Conservation (phyloP, 2,329 filamentous ascomycete species). For the Penicillium verrucosum region DNA sequence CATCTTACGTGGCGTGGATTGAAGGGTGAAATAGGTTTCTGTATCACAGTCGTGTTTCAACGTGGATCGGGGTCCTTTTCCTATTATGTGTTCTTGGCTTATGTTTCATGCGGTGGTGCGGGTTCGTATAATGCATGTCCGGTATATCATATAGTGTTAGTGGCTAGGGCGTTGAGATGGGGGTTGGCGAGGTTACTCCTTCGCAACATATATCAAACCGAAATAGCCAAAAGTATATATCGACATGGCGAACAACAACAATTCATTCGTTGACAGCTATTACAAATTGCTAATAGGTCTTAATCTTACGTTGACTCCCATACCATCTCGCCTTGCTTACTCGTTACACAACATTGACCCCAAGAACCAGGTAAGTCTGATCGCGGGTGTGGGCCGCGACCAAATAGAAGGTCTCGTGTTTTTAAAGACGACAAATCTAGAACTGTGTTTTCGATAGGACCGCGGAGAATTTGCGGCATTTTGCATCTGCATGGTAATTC, state of each 20-base stretch:
- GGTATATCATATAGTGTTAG: not conserved
- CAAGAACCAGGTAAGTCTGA: not conserved
- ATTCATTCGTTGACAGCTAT: not conserved
- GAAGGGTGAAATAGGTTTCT: not conserved
- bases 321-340: not conserved
- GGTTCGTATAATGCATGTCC: not conserved
- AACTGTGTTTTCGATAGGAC: not conserved
- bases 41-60: constrained; percentile 5
- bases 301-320: not conserved
- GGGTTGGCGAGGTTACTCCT: not conserved
- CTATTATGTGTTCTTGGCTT: not conserved
- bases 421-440: not conserved
- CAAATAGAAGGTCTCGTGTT: constrained; percentile 1
- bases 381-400: not conserved
- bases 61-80: not conserved
- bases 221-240: not conserved
- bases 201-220: not conserved
- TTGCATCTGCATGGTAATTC: not conserved
- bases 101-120: not conserved
- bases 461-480: not conserved
- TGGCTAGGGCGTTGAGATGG: not conserved
- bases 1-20: not conserved
- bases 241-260: no score
- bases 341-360: constrained; percentile 2
- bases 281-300: not conserved